Evolutionary conservation across 2,329 filamentous ascomycete species (phyloP), one percentile per base, ranked within the genome.

Genomic region (Xylaria sp.): DNA sequence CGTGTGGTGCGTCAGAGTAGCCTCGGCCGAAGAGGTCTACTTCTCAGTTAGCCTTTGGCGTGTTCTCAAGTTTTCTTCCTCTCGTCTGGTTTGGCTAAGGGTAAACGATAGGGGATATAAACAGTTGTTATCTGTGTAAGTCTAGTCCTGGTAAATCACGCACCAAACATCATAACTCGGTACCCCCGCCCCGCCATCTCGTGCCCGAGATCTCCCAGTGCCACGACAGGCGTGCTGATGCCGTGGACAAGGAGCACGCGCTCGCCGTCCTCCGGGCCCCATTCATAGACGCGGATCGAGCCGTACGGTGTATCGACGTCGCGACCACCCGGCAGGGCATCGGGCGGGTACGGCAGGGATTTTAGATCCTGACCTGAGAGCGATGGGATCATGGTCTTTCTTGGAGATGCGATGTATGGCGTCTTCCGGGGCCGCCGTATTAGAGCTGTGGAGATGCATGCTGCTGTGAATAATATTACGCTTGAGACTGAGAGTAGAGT

Each of bases 191-290:
- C 77, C 0, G 85, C 90, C 53, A 96, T 80, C 54, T 82, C 84
- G 71, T 86, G 80, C 13, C 89, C 90, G 35, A 95, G 73, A 41
- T 85, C 82, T 2, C 86, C 87, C 17, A 94, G 77, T 0, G 90
- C 83, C 48, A 93, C 79, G 63, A 87, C 88, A 0, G 92, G 92
- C 5, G 91, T 95, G 51, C 87, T 90, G 70, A 95, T 93, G 4
- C 92, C 92, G 74, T 94, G 92, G 15, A 96, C 77, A 25, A 96
- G 78, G 13, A 96, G 77, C 1, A 94, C 87, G 70, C 88, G 92
- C 27, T 86, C 83, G 1, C 91, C 91, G 35, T 83, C 78, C 60
- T 86, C 82, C 0, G 90, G 90, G 0, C 92, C 92, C 84, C 89
- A 95, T 79, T 96, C 92, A 72, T 92, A 94, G 3, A 91, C 87